Percentiles rank a stretch among this genome's conserved stretches.
Conservation (phyloP, 768 basidiomycete species). For the Collybia nuda region DNA sequence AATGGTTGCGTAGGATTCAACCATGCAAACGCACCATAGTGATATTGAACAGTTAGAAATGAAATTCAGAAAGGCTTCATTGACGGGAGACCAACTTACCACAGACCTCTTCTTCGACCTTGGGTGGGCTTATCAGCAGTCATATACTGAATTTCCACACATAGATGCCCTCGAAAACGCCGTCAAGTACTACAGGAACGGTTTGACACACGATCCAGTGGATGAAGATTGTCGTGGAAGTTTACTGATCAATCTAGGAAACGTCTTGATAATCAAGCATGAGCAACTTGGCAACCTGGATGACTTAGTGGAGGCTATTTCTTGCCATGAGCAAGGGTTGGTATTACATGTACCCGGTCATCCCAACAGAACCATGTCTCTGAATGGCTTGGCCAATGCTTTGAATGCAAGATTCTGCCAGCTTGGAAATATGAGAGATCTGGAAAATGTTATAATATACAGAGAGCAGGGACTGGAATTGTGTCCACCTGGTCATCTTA, state of each 20-base stretch:
- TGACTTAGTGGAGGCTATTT: not conserved
- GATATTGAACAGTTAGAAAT: too few relatives aligned
- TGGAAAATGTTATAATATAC: constrained; percentile 12
- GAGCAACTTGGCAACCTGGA: not conserved
- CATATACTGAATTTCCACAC: too few relatives aligned
- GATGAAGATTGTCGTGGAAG: too few relatives aligned
- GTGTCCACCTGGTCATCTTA: constrained; percentile 8
- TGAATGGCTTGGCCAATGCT: not conserved
- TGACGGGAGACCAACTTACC: too few relatives aligned
- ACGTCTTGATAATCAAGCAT: not conserved
- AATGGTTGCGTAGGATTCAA: too few relatives aligned
- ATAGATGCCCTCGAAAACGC: too few relatives aligned
- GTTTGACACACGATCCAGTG: too few relatives aligned
- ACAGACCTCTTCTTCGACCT: too few relatives aligned
- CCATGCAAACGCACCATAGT: too few relatives aligned
- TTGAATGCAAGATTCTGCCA: not conserved
- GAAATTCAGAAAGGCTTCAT: too few relatives aligned
- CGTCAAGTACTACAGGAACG: too few relatives aligned
- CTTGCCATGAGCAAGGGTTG: not conserved
- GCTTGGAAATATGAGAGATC: constrained; percentile 12
- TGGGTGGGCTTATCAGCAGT: too few relatives aligned
- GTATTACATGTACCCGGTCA: not conserved
- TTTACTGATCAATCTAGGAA: not conserved
- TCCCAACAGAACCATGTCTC: not conserved
- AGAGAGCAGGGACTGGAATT: constrained; percentile 8